Evolutionary conservation across 176 grass and related monocot species (phyloP).

Genomic region (Olyra latifolia): DNA sequence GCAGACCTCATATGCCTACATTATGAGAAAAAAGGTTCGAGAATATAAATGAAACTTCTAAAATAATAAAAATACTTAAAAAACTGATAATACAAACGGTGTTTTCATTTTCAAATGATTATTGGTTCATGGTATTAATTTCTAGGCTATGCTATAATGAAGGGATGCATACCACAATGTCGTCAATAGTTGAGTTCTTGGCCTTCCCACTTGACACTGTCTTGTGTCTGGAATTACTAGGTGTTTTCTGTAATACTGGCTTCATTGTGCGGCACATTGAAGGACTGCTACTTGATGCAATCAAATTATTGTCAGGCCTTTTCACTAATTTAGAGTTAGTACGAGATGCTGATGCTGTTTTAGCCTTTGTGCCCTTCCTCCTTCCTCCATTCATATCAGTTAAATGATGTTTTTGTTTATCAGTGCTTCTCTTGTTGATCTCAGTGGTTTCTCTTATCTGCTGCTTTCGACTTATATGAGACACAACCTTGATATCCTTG

Average conservation of each 20-base stretch:
- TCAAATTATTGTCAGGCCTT: slow-evolving; percentile 35
- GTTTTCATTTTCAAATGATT: neutral
- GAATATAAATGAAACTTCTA: neutral
- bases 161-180: slow-evolving; percentile 45
- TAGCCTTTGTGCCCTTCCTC: slow-evolving; percentile 44
- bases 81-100: slow-evolving; percentile 1
- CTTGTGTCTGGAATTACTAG: slow-evolving; percentile 38
- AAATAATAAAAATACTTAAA: neutral
- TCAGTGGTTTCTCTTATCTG: slow-evolving; percentile 17
- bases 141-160: neutral
- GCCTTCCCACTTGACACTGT: slow-evolving; percentile 31
- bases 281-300: slow-evolving; percentile 40
- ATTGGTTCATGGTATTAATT: neutral
- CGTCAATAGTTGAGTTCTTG: slow-evolving; percentile 36
- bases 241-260: slow-evolving; percentile 1
- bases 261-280: slow-evolving; percentile 18
- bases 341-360: slow-evolving; percentile 20
- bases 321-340: slow-evolving; percentile 26
- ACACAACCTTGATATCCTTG: slow-evolving; percentile 37
- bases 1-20: slow-evolving; percentile 48
- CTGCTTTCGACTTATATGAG: slow-evolving; percentile 25
- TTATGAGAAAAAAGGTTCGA: neutral
- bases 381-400: slow-evolving; percentile 41
- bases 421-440: slow-evolving; percentile 15
- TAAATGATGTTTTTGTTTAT: slow-evolving; percentile 35